Conservation (phyloP, 192 early-diverging fungal genomes). For the Backusella mclennaniae region DNA sequence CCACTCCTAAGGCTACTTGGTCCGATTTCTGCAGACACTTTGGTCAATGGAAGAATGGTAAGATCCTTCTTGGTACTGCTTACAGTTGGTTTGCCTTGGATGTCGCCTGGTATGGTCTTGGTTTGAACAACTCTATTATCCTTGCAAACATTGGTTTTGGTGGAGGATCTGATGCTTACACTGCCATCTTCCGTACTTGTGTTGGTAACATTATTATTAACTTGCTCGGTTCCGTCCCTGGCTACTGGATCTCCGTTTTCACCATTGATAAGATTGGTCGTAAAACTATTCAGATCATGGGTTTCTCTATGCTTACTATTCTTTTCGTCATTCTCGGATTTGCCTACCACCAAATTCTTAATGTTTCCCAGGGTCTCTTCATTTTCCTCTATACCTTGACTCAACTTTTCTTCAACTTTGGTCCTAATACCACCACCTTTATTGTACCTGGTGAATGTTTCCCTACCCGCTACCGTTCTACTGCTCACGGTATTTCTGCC, state of each 20-base stretch:
- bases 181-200: constrained; percentile 65
- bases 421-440: constrained; percentile 91
- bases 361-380: constrained; percentile 54
- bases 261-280: constrained; percentile 87
- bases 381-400: constrained; percentile 65
- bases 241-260: constrained; percentile 95
- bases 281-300: constrained; percentile 90
- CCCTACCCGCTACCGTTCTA: constrained; percentile 80
- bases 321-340: constrained; percentile 76
- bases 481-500: constrained; percentile 79
- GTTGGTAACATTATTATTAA: constrained; percentile 94
- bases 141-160: constrained; percentile 69
- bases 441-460: constrained; percentile 82
- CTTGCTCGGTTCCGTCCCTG: constrained; percentile 82
- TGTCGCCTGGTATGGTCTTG: constrained; percentile 81
- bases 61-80: constrained; percentile 75
- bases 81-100: constrained; percentile 78
- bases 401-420: constrained; percentile 91
- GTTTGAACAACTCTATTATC: constrained; percentile 77
- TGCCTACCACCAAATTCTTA: constrained; percentile 64
- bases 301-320: constrained; percentile 77
- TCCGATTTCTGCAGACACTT: constrained; percentile 69
- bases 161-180: constrained; percentile 42
- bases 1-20: constrained; percentile 39
- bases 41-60: constrained; percentile 76